These are phyloP conservation scores for Sporothrix euskadiensis DNA, from an alignment of 2,329 filamentous ascomycete species.

Conservation along the genomic window DNA sequence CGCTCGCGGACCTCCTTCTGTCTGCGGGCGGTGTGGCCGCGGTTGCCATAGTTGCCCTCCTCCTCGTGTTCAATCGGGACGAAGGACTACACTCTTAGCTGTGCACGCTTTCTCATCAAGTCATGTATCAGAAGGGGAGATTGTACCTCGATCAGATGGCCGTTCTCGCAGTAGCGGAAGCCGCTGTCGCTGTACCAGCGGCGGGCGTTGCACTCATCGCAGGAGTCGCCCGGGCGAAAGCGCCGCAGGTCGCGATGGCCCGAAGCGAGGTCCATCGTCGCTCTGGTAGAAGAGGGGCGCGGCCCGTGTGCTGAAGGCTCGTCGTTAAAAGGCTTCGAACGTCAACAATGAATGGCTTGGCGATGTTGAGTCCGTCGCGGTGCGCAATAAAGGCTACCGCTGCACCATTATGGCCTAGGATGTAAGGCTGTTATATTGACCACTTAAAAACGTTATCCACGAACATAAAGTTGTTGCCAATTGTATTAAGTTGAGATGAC, in stretches of 20 bases:
- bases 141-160: slow-evolving; percentile 72
- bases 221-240: slow-evolving; percentile 56
- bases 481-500: neutral
- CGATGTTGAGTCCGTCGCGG: neutral
- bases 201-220: slow-evolving; percentile 67
- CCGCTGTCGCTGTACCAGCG: slow-evolving; percentile 75
- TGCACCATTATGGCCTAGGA: neutral
- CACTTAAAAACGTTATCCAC: no score
- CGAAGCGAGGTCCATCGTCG: slow-evolving; percentile 41
- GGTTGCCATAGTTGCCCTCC: slow-evolving; percentile 66
- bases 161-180: slow-evolving; percentile 74
- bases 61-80: slow-evolving; percentile 61
- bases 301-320: neutral
- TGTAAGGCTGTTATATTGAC: neutral
- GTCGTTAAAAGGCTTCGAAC: neutral
- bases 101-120: no score
- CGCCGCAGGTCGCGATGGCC: slow-evolving; percentile 49
- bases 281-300: no score
- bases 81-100: slow-evolving; percentile 33
- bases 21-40: slow-evolving; percentile 56
- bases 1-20: slow-evolving; percentile 60
- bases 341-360: neutral
- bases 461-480: neutral
- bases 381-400: neutral
- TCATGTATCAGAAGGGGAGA: no score